phyloP scores from a whole-genome alignment of 192 early-diverging fungal species.

The Rhizoclosmatium sp. region DNA sequence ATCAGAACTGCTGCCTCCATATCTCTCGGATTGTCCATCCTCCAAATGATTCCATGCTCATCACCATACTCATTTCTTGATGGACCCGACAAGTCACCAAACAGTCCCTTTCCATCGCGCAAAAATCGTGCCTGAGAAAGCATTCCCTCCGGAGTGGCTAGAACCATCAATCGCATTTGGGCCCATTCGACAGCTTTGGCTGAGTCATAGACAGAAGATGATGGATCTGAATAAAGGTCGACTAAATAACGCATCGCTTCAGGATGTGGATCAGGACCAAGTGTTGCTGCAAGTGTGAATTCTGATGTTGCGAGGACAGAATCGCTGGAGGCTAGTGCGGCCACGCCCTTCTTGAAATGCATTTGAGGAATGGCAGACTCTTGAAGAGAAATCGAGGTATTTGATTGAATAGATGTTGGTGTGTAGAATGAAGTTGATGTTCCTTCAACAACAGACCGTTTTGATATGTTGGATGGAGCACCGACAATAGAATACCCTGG shows the following conservation, averaged over 20 bases:
- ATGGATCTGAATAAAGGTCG: conserved; percentile 4
- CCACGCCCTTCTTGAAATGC: conserved; percentile 7
- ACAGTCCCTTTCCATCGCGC: neutral
- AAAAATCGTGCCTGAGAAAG: conserved; percentile 32
- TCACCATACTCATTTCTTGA: neutral
- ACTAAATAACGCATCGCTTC: conserved; percentile 16
- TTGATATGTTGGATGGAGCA: neutral
- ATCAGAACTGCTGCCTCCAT: conserved; percentile 31
- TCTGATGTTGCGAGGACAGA: conserved; percentile 8
- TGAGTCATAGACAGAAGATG: neutral
- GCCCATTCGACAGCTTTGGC: conserved; percentile 32
- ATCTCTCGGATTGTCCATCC: conserved; percentile 7
- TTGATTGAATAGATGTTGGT: neutral
- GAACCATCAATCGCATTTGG: conserved; percentile 25
- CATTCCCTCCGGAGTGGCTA: conserved; percentile 37
- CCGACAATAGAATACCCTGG: neutral
- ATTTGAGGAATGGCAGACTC: neutral
- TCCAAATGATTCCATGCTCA: neutral
- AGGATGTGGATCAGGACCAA: conserved; percentile 32
- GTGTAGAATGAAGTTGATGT: neutral
- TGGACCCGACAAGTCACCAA: conserved; percentile 2
- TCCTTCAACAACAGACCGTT: neutral
- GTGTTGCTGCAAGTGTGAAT: conserved; percentile 38
- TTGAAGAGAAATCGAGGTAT: neutral
- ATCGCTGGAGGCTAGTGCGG: neutral